phyloP scores from a whole-genome alignment of 257 asterid species.

The Nicotiana benthamiana region DNA sequence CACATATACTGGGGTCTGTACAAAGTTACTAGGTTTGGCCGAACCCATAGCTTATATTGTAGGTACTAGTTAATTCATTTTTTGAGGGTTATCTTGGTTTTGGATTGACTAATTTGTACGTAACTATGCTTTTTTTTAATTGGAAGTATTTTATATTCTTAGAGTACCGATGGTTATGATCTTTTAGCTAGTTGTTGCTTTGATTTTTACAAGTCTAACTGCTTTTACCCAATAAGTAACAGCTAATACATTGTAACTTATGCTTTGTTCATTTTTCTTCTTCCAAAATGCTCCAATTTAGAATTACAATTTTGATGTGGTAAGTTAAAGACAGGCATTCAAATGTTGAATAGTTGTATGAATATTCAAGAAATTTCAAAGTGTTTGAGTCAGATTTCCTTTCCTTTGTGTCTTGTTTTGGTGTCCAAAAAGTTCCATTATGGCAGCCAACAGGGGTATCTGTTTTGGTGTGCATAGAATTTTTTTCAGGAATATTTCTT shows the following conservation, averaged over 20 bases:
- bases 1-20: too few species aligned
- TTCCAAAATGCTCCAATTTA: background rate
- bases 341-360: too few species aligned
- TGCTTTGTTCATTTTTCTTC: background rate
- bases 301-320: too few species aligned
- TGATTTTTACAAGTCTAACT: background rate
- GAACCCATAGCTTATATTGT: too few species aligned
- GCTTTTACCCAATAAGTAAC: background rate
- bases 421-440: too few species aligned
- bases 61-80: too few species aligned
- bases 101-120: background rate
- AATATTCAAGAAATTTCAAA: conserved; percentile 73
- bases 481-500: conserved; percentile 42
- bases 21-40: too few species aligned
- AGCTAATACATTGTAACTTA: background rate
- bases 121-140: background rate
- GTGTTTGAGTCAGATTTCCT: conserved; percentile 68
- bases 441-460: too few species aligned
- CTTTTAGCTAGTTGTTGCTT: background rate
- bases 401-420: too few species aligned
- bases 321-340: too few species aligned
- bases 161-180: background rate
- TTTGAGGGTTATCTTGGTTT: too few species aligned
- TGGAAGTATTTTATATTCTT: background rate
- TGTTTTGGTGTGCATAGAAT: conserved; percentile 20